phyloP scores from a whole-genome alignment of 2,329 filamentous ascomycete species.

The Monilinia laxa region DNA sequence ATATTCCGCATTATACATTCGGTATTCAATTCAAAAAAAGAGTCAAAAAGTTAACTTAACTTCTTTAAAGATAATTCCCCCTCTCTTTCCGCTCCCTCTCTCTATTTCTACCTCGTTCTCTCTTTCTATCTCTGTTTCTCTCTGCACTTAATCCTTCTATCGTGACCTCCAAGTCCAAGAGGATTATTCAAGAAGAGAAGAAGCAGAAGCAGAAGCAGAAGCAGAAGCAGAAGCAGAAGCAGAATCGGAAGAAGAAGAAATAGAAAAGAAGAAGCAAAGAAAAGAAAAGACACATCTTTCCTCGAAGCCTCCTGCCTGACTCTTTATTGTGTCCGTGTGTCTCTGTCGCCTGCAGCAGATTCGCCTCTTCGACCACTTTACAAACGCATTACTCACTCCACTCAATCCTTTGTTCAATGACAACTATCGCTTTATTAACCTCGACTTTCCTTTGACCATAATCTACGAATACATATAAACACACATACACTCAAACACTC shows the following conservation, averaged over 20 bases:
- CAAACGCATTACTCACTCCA: constrained; percentile 31
- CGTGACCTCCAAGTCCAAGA: too few species aligned
- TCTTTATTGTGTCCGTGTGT: not conserved
- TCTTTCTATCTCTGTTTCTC: not conserved
- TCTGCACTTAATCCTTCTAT: not conserved
- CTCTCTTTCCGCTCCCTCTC: too few species aligned
- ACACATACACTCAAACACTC: not conserved
- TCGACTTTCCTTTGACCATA: constrained; percentile 21
- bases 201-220: not conserved
- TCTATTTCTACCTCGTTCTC: not conserved
- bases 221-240: not conserved
- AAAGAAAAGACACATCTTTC: constrained; percentile 10
- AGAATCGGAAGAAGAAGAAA: too few species aligned
- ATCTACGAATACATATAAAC: not conserved
- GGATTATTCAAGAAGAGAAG: too few species aligned
- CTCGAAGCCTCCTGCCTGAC: constrained; percentile 10
- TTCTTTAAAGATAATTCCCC: too few species aligned
- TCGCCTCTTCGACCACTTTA: constrained; percentile 28
- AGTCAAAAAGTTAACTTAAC: too few species aligned
- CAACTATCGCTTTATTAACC: constrained; percentile 28
- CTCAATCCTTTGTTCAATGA: constrained; percentile 35
- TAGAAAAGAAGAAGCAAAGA: constrained; percentile 7
- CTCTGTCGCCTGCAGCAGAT: constrained; percentile 24
- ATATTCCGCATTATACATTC: too few species aligned
- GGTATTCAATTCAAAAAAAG: too few species aligned